These are phyloP conservation scores for Babesia sp. DNA, from an alignment of 169 alveolate genomes.

Conservation along the genomic window DNA sequence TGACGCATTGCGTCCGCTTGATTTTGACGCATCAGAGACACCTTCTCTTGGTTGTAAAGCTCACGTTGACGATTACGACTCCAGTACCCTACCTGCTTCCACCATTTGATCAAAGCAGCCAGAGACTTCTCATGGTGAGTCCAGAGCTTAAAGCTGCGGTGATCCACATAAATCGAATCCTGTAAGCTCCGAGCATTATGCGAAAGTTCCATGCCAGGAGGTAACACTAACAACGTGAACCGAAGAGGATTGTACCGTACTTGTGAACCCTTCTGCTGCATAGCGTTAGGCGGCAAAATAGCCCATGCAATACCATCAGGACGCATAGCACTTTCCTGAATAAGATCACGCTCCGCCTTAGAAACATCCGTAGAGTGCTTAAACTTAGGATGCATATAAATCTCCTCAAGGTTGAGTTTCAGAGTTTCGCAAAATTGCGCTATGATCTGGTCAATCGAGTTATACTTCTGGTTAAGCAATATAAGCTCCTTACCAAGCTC, in stretches of 20 bases:
- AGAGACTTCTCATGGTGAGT: conserved; percentile 71
- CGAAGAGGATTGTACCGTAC: conserved; percentile 70
- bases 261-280: conserved; percentile 24
- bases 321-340: conserved; percentile 73
- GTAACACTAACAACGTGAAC: conserved; percentile 77
- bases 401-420: conserved; percentile 76
- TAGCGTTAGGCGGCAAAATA: conserved; percentile 71
- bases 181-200: conserved; percentile 68
- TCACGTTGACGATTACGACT: conserved; percentile 71
- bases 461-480: conserved; percentile 68
- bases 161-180: conserved; percentile 81
- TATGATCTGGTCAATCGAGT: conserved; percentile 74
- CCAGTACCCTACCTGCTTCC: conserved; percentile 86
- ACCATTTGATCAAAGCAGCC: conserved; percentile 70
- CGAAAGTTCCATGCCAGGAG: conserved; percentile 66
- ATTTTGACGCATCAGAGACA: conserved; percentile 40
- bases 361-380: conserved; percentile 63
- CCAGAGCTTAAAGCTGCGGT: conserved; percentile 76
- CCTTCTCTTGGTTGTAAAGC: conserved; percentile 70
- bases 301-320: conserved; percentile 82
- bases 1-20: background rate
- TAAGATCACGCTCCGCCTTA: conserved; percentile 73
- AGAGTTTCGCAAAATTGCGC: conserved; percentile 78
- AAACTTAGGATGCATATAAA: conserved; percentile 77
- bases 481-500: conserved; percentile 70